phyloP scores from a whole-genome alignment of 208 protist species.

The Phytomonas sp. region DNA sequence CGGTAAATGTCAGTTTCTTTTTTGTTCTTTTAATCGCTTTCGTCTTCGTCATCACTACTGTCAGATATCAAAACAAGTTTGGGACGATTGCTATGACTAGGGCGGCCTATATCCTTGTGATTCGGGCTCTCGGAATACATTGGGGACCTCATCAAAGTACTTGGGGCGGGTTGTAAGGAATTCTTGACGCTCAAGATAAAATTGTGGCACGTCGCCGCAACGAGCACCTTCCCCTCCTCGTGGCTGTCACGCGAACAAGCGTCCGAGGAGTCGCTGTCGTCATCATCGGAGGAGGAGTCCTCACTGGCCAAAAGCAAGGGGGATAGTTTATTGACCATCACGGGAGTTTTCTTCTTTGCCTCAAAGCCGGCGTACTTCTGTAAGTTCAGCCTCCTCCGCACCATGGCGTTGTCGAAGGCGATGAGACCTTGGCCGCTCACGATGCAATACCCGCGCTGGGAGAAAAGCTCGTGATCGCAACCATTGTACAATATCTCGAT shows the following conservation, averaged over 20 bases:
- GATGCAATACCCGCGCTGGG: slow-evolving; percentile 73
- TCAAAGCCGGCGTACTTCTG: slow-evolving; percentile 26
- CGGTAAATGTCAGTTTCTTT: not conserved
- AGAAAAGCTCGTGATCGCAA: slow-evolving; percentile 60
- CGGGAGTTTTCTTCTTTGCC: not conserved
- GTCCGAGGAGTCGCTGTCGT: slow-evolving; percentile 17
- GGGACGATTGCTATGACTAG: not conserved
- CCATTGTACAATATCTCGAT: slow-evolving; percentile 65
- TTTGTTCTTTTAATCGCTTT: not conserved
- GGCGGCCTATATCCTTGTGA: not conserved
- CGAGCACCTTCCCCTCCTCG: slow-evolving; percentile 47
- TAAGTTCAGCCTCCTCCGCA: slow-evolving; percentile 18
- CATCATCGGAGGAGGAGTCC: slow-evolving; percentile 7
- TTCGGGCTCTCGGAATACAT: not conserved
- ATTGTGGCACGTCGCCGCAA: slow-evolving; percentile 38
- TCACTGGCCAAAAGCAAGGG: not conserved
- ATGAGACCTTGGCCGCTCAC: slow-evolving; percentile 62
- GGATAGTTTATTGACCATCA: not conserved
- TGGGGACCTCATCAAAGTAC: not conserved
- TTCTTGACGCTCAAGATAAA: slow-evolving; percentile 57
- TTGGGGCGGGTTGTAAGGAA: slow-evolving; percentile 25
- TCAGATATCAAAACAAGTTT: not conserved
- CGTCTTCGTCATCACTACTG: not conserved
- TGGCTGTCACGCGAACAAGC: slow-evolving; percentile 23
- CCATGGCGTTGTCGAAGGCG: slow-evolving; percentile 44